Base-by-base conservation (phyloP, 2,329 filamentous ascomycete species). In the Metarhizium brunneum region DNA sequence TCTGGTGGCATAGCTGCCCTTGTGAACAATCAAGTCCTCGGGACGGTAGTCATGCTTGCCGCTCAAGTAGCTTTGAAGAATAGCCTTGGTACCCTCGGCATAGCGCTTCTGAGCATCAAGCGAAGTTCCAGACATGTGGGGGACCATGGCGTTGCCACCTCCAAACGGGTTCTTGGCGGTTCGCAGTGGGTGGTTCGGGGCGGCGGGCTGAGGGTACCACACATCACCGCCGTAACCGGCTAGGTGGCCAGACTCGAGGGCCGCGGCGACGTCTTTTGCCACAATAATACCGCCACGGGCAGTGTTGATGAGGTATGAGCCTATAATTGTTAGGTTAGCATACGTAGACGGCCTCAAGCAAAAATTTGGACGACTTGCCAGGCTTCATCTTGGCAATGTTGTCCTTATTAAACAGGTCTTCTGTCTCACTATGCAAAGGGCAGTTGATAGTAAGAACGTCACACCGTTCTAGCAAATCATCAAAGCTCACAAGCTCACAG, bases 401-500 rank as follows among this genome's bases (percentile, higher is more conserved):
- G 51, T 97, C 90, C 87, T 96, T 96, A 87, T 97, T 96, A 83
- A 97, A 97, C 61, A 99, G 76, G 64, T 92, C 92, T 60, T 85
- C 83, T 40, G 94, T 99, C 84, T 95, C 95, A 83, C 97, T 92
- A 81, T 99, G 94, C 61, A 99, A 84, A 54, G 94, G 94, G 83
- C 92, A 96, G 86, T 99, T 99, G 80, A 99, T 97, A 70, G 94
- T 99, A 74, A 99, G 92, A 60, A 97, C 83, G 66, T 97, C 94
- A 73, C 92, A 97, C 81, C 95, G 90, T 45, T 83, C 81, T 60
- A 99, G 76, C 85, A 99, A 87, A 74, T 97, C 92, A 81, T 96
- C 92, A 68, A 99, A 85, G 68, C 72, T 82, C 51, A 92, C 87
- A 58, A 97, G 85, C 68, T 90, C 84, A 83, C 87, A 92, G 73